Conservation (phyloP, 2,329 filamentous ascomycete species). For the Paradendryphiella salina region DNA sequence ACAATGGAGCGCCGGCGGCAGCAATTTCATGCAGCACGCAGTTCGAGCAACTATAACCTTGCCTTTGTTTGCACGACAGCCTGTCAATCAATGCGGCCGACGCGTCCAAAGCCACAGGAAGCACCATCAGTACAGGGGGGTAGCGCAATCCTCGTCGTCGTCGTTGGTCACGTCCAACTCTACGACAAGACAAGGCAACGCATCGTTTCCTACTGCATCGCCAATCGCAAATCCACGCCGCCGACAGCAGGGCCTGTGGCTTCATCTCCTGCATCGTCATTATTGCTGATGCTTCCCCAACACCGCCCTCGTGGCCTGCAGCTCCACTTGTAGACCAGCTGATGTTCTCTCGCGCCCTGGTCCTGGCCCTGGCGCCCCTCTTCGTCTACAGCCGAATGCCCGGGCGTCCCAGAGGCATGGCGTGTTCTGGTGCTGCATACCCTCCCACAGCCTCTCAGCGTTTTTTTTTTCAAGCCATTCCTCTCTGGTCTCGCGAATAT, state of each 20-base stretch:
- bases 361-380: constrained; percentile 18
- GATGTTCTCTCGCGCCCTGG: constrained; percentile 27
- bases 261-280: constrained; percentile 28
- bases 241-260: not conserved
- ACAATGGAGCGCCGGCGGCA: constrained; percentile 18
- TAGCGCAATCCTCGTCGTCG: no score
- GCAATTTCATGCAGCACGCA: constrained; percentile 24
- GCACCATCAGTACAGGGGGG: constrained; percentile 1
- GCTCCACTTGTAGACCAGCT: constrained; percentile 24
- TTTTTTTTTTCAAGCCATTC: not conserved
- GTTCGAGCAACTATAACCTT: constrained; percentile 27
- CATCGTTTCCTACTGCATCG: not conserved
- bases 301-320: constrained; percentile 20
- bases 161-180: not conserved
- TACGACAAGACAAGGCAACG: not conserved
- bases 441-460: not conserved
- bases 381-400: constrained; percentile 16
- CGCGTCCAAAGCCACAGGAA: no score
- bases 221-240: not conserved
- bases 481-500: constrained; percentile 1
- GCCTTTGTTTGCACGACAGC: constrained; percentile 36
- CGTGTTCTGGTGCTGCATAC: constrained; percentile 7
- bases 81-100: constrained; percentile 20
- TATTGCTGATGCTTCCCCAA: constrained; percentile 20
- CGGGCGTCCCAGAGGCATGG: constrained; percentile 13